Evolutionary conservation across 495 filamentous ascomycete genomes (phyloP).

Genomic region (Entonaema liquescens): DNA sequence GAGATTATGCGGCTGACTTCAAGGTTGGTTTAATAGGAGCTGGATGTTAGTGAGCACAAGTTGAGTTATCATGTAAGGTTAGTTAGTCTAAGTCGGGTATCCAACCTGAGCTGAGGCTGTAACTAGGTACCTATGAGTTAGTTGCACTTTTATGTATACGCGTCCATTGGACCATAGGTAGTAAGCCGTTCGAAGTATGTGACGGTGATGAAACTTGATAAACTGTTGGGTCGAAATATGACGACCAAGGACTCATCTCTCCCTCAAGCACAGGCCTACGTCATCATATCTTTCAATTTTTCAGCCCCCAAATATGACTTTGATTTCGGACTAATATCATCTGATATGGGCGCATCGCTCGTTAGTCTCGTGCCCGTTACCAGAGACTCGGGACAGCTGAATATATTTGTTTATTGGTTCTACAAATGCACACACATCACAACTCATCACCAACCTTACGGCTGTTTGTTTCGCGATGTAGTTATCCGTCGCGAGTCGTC

Average conservation of each 20-base stretch:
- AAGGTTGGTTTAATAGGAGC: not conserved
- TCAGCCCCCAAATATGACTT: not conserved
- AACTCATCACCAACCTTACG: not conserved
- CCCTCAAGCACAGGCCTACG: not conserved
- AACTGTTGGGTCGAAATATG: not conserved
- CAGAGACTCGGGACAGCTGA: constrained; percentile 2
- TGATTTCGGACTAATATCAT: not conserved
- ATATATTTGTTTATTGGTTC: not conserved
- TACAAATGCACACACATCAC: not conserved
- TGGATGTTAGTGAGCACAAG: not conserved
- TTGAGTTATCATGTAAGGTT: not conserved
- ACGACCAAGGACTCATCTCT: not conserved
- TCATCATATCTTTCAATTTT: not conserved
- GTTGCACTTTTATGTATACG: not conserved
- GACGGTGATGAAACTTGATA: not conserved
- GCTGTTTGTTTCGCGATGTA: not conserved
- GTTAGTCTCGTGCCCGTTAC: constrained; percentile 4
- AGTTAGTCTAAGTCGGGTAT: not conserved
- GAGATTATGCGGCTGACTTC: constrained; percentile 12
- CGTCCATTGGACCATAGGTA: not conserved
- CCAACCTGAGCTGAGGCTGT: not conserved
- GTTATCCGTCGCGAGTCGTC: not conserved
- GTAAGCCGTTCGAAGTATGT: not conserved
- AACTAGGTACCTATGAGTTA: not conserved
- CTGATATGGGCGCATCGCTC: not conserved